These are phyloP conservation scores for Cryphonectria naterciae DNA, from an alignment of 2,329 filamentous ascomycete genomes.

Conservation along the genomic window DNA sequence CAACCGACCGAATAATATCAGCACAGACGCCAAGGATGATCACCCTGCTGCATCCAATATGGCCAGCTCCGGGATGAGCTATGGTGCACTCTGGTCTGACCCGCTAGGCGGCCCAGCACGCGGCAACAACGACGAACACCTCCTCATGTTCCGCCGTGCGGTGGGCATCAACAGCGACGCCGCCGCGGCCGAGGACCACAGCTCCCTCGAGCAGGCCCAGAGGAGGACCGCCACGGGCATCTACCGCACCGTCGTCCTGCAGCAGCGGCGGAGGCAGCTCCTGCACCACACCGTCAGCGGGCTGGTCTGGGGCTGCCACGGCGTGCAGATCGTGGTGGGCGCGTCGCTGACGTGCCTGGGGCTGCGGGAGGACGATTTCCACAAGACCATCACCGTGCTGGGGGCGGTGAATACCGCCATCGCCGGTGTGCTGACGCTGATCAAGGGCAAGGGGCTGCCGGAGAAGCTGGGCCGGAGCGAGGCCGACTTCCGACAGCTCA, in stretches of 20 bases:
- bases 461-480: conserved; percentile 53
- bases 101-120: conserved; percentile 44
- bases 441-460: conserved; percentile 62
- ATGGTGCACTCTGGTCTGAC: conserved; percentile 41
- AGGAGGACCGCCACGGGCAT: conserved; percentile 42
- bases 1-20: neutral
- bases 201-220: conserved; percentile 41
- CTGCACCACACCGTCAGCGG: conserved; percentile 31
- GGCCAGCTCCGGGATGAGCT: conserved; percentile 26
- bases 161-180: conserved; percentile 46
- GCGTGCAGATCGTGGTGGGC: conserved; percentile 61
- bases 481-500: conserved; percentile 49
- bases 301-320: conserved; percentile 59
- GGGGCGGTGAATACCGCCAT: conserved; percentile 67
- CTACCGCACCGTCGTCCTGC: conserved; percentile 44
- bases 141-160: conserved; percentile 48
- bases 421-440: conserved; percentile 63
- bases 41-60: neutral
- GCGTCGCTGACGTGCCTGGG: conserved; percentile 63
- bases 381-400: conserved; percentile 60
- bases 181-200: conserved; percentile 29
- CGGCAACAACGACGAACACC: conserved; percentile 43
- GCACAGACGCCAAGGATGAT: neutral
- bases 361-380: conserved; percentile 55
- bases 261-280: conserved; percentile 37